Conservation (phyloP, 805 yeast species). For the Wickerhamiella sorbophila region DNA sequence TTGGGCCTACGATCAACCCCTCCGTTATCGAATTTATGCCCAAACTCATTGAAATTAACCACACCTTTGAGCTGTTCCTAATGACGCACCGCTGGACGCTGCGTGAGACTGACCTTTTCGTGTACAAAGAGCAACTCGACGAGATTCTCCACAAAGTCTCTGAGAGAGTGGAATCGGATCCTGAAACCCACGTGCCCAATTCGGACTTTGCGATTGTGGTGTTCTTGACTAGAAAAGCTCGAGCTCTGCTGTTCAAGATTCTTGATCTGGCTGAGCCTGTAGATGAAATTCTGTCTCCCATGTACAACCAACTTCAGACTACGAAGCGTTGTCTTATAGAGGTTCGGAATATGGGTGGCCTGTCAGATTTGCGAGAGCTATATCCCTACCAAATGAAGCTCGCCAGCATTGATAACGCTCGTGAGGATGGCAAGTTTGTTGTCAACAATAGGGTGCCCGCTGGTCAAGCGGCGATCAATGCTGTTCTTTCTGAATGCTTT, state of each 20-base stretch:
- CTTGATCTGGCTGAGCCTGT: conserved; percentile 92
- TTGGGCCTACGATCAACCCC: conserved; percentile 28
- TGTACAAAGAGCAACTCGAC: conserved; percentile 60
- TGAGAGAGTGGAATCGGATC: not conserved
- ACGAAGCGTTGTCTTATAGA: conserved; percentile 83
- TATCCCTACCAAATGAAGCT: conserved; percentile 94
- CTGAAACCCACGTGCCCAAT: not conserved
- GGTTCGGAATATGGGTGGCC: conserved; percentile 84
- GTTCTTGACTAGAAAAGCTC: conserved; percentile 77
- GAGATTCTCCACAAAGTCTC: conserved; percentile 48
- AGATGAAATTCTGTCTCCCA: conserved; percentile 79
- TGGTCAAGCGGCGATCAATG: conserved; percentile 93
- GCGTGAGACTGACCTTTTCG: conserved; percentile 86
- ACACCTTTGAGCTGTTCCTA: conserved; percentile 64
- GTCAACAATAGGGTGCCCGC: conserved; percentile 86
- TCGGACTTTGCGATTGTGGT: conserved; percentile 21
- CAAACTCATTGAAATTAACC: conserved; percentile 48
- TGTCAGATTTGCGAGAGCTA: conserved; percentile 72
- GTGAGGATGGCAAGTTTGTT: conserved; percentile 84
- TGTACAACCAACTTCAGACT: conserved; percentile 86
- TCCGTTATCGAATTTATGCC: conserved; percentile 47
- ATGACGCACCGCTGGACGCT: conserved; percentile 95
- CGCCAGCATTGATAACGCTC: conserved; percentile 72
- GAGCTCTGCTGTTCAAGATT: conserved; percentile 76
- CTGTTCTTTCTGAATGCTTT: conserved; percentile 82